Evolutionary conservation across 2,329 filamentous ascomycete genomes (phyloP).

Genomic region (Grosmannia penicillata): DNA sequence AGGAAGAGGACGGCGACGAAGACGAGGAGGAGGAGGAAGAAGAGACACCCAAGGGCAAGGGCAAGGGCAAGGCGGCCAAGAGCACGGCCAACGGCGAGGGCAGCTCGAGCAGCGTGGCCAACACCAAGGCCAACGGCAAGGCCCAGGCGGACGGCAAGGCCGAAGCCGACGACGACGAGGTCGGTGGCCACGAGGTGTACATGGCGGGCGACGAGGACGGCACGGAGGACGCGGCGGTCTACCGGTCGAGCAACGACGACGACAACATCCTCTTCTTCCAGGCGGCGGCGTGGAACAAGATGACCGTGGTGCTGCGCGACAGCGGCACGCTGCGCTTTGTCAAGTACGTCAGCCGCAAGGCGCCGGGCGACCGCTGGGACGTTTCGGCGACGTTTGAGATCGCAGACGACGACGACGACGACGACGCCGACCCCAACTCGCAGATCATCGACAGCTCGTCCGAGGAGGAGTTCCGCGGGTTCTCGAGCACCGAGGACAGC

Average conservation of each 20-base stretch:
- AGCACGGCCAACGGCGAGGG: constrained; percentile 12
- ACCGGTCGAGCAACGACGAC: constrained; percentile 66
- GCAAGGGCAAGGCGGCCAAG: constrained; percentile 18
- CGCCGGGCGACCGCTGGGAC: constrained; percentile 87
- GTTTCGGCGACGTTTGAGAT: constrained; percentile 68
- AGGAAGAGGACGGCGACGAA: constrained; percentile 28
- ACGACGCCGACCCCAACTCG: constrained; percentile 15
- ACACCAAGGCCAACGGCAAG: constrained; percentile 18
- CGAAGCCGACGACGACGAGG: constrained; percentile 20
- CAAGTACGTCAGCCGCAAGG: constrained; percentile 79
- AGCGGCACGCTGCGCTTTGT: constrained; percentile 80
- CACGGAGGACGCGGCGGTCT: constrained; percentile 63
- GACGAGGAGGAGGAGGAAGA: constrained; percentile 17
- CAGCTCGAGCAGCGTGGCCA: no score
- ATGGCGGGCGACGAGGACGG: constrained; percentile 75
- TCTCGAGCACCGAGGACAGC: constrained; percentile 28
- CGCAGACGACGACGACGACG: constrained; percentile 34
- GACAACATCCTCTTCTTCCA: constrained; percentile 53
- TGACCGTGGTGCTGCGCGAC: constrained; percentile 82
- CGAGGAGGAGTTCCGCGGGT: constrained; percentile 44
- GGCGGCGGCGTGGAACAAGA: constrained; percentile 66
- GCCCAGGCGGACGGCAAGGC: constrained; percentile 12
- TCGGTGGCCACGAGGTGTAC: constrained; percentile 76
- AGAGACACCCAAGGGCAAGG: constrained; percentile 17
- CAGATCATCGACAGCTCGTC: constrained; percentile 25